Conservation (phyloP, 139 green algal genomes). For the Coelastrella sp. region DNA sequence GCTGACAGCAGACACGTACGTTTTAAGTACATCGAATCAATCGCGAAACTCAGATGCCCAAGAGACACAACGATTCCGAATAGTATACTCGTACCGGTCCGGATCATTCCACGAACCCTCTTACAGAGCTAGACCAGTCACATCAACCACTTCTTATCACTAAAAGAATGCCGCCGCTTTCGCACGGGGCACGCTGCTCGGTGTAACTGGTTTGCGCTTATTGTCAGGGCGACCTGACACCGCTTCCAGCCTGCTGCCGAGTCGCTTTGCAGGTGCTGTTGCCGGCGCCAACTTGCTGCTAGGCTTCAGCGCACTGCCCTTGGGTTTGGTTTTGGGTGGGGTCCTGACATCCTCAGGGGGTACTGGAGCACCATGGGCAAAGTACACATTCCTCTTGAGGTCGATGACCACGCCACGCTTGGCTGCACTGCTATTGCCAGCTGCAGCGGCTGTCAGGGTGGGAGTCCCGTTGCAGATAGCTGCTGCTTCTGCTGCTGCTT, state of each 20-base stretch:
- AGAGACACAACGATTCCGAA: background rate
- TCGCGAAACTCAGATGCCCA: too few relatives aligned
- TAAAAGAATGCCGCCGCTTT: slow-evolving; percentile 34
- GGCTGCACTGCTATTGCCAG: background rate
- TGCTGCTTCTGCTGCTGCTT: background rate
- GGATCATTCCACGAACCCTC: too few relatives aligned
- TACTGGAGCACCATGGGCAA: slow-evolving; percentile 73
- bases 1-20: too few relatives aligned
- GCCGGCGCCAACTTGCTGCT: background rate
- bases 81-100: background rate
- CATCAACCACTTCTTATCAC: background rate
- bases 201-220: slow-evolving; percentile 24
- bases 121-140: too few relatives aligned
- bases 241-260: slow-evolving; percentile 15
- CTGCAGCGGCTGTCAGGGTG: background rate
- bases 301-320: slow-evolving; percentile 61
- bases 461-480: background rate
- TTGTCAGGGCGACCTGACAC: background rate
- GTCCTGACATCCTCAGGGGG: slow-evolving; percentile 80
- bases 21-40: too few relatives aligned
- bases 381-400: slow-evolving; percentile 84
- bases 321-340: slow-evolving; percentile 74
- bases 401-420: slow-evolving; percentile 82
- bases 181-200: slow-evolving; percentile 23
- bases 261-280: slow-evolving; percentile 2